These are phyloP conservation scores for Rutstroemia sydowiana DNA, from an alignment of 2,329 filamentous ascomycete species.

Conservation along the genomic window DNA sequence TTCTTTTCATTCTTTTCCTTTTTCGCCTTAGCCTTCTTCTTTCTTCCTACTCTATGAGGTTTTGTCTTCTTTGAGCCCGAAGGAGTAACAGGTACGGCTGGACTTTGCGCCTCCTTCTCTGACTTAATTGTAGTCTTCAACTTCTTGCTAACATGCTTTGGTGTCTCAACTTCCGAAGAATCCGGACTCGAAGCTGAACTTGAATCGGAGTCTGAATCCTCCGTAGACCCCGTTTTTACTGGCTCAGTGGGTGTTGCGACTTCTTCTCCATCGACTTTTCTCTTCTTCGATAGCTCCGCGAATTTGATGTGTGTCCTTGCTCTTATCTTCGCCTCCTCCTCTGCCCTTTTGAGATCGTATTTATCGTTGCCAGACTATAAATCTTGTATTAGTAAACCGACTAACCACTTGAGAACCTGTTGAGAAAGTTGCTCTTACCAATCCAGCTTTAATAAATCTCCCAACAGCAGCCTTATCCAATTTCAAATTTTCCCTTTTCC, in stretches of 20 bases:
- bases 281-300: slow-evolving; percentile 33
- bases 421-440: slow-evolving; percentile 50
- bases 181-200: slow-evolving; percentile 16
- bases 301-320: slow-evolving; percentile 42
- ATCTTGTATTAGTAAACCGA: background rate
- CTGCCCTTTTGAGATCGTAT: slow-evolving; percentile 41
- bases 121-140: slow-evolving; percentile 26
- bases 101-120: background rate
- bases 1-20: slow-evolving; percentile 9
- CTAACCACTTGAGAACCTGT: background rate
- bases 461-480: slow-evolving; percentile 70
- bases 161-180: slow-evolving; percentile 5
- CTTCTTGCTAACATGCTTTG: slow-evolving; percentile 23
- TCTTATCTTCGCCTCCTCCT: slow-evolving; percentile 42
- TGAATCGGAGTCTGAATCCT: slow-evolving; percentile 16
- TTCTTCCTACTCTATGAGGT: background rate
- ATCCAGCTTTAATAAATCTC: slow-evolving; percentile 73
- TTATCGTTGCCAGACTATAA: slow-evolving; percentile 38
- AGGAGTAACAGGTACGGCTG: background rate
- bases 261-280: slow-evolving; percentile 19
- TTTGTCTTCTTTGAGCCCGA: background rate
- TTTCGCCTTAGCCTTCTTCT: slow-evolving; percentile 6
- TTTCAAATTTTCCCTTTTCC: slow-evolving; percentile 35
- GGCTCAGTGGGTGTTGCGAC: background rate
- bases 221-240: slow-evolving; percentile 8